Evolutionary conservation across 257 asterid genomes (phyloP).

Genomic region (Gentiana dahurica): DNA sequence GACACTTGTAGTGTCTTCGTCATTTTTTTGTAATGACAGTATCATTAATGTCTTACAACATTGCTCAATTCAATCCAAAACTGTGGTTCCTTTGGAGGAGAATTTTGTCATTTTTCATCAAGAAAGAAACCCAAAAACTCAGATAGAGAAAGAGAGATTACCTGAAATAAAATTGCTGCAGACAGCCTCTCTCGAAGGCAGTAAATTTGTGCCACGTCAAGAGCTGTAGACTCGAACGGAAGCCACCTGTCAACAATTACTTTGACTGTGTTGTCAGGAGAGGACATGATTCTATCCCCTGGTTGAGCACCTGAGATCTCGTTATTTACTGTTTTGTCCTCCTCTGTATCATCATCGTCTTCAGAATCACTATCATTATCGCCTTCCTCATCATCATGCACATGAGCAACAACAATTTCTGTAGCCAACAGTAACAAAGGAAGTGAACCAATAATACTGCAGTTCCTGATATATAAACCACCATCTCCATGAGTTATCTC

Average conservation of each 20-base stretch:
- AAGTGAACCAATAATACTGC: slow-evolving; percentile 61
- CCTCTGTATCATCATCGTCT: slow-evolving; percentile 23
- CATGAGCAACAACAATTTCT: slow-evolving; percentile 72
- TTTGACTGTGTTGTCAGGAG: slow-evolving; percentile 56
- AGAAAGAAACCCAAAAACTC: background rate
- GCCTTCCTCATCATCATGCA: slow-evolving; percentile 31
- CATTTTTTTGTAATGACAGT: no score
- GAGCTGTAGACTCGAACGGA: slow-evolving; percentile 59
- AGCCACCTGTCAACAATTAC: slow-evolving; percentile 75
- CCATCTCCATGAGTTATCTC: slow-evolving; percentile 85
- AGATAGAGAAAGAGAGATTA: slow-evolving; percentile 15
- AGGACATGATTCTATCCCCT: slow-evolving; percentile 53
- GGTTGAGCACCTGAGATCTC: slow-evolving; percentile 15
- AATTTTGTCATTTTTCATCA: no score
- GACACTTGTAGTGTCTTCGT: no score
- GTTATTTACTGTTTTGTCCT: slow-evolving; percentile 17
- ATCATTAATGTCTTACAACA: no score
- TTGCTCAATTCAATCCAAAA: background rate
- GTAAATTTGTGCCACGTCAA: slow-evolving; percentile 88
- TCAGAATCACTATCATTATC: slow-evolving; percentile 30
- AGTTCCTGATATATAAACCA: slow-evolving; percentile 55
- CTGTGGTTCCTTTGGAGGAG: no score
- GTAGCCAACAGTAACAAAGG: slow-evolving; percentile 63
- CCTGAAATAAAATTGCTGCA: slow-evolving; percentile 65
- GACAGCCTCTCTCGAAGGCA: slow-evolving; percentile 83